Percentiles rank a stretch among this genome's conserved stretches.
Conservation (phyloP, 2,329 filamentous ascomycete genomes). For the Colletotrichum acutatum region DNA sequence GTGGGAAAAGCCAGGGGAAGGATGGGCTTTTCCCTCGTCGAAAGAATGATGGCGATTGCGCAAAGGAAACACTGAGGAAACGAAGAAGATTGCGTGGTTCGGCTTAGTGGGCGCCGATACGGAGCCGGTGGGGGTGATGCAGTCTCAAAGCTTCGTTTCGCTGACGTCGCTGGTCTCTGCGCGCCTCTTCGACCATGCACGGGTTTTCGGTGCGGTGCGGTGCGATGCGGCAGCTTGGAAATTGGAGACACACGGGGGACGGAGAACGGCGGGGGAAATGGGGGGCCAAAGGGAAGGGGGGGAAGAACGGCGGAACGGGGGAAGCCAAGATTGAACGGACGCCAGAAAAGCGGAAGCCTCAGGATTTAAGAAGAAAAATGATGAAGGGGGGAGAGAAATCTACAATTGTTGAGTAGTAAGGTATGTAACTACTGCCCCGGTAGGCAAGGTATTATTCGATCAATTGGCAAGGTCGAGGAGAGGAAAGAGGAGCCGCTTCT, state of each 20-base stretch:
- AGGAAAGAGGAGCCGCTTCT: conserved; percentile 25
- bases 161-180: conserved; percentile 18
- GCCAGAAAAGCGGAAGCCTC: conserved; percentile 11
- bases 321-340: conserved; percentile 5
- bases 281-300: neutral
- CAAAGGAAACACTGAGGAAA: neutral
- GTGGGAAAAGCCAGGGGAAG: neutral
- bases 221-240: neutral
- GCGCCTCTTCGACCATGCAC: neutral
- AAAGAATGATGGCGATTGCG: neutral
- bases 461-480: neutral
- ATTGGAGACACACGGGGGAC: neutral
- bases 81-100: neutral
- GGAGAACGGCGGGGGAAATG: neutral
- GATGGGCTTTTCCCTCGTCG: neutral
- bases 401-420: neutral
- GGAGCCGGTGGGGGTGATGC: conserved; percentile 27
- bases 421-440: neutral
- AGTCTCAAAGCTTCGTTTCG: conserved; percentile 23
- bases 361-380: conserved; percentile 16
- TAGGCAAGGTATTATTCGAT: neutral
- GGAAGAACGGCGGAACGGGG: conserved; percentile 6
- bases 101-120: conserved; percentile 25
- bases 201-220: neutral
- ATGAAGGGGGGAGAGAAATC: neutral